Evolutionary conservation across 306 rosid genomes (phyloP).

Genomic region (Hippophae rhamnoides): DNA sequence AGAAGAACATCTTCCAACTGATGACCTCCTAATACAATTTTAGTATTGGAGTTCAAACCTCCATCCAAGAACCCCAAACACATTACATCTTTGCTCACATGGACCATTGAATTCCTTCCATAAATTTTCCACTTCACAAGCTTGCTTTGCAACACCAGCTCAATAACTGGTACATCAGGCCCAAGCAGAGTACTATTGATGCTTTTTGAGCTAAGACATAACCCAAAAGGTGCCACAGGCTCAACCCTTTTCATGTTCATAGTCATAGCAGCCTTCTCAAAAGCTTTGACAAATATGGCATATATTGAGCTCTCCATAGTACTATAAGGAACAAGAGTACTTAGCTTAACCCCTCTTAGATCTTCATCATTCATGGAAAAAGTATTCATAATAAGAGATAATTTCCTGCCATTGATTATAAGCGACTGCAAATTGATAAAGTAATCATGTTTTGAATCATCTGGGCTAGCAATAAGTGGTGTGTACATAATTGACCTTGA

Average conservation of each 20-base stretch:
- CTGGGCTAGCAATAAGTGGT: conserved; percentile 33
- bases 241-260: conserved; percentile 39
- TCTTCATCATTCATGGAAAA: conserved; percentile 9
- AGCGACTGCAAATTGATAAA: conserved; percentile 47
- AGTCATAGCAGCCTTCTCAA: conserved; percentile 35
- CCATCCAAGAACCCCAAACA: conserved; percentile 74
- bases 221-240: conserved; percentile 44
- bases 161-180: conserved; percentile 42
- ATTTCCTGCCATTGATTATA: conserved; percentile 40
- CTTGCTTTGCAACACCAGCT: conserved; percentile 64
- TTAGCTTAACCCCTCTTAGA: conserved; percentile 29
- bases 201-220: conserved; percentile 36
- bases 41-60: conserved; percentile 31
- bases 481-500: conserved; percentile 53
- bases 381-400: conserved; percentile 29
- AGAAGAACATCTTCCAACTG: conserved; percentile 59
- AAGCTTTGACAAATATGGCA: conserved; percentile 28
- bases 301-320: conserved; percentile 46
- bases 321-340: conserved; percentile 59
- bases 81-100: conserved; percentile 31
- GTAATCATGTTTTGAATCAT: conserved; percentile 31
- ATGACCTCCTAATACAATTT: conserved; percentile 58
- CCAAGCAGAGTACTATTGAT: conserved; percentile 7
- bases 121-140: conserved; percentile 60
- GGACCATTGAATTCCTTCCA: conserved; percentile 66